A percentile compares a stretch with the other conserved stretches of the same genome.
phyloP scores from a whole-genome alignment of 2,329 filamentous ascomycete species.

The Xylariaceae sp. region DNA sequence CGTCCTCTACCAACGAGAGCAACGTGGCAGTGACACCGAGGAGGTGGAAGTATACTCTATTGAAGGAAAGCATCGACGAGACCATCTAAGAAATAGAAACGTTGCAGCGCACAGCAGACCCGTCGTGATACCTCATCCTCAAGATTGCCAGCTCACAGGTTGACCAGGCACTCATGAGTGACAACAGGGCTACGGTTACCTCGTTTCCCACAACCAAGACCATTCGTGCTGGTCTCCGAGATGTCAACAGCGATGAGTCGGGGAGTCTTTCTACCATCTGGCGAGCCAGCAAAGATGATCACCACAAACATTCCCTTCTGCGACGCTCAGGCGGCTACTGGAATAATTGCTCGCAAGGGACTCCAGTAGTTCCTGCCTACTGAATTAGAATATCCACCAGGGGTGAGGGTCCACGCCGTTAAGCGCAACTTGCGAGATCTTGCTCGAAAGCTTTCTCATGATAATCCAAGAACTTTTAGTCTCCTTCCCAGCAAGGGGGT shows the following conservation, averaged over 20 bases:
- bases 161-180: background rate
- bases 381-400: background rate
- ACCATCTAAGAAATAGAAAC: conserved; percentile 1
- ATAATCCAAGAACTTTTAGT: background rate
- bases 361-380: background rate
- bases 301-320: conserved; percentile 5
- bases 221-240: background rate
- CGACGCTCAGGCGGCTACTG: background rate
- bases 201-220: background rate
- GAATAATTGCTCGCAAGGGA: background rate
- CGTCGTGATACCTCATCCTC: conserved; percentile 4
- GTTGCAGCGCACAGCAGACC: conserved; percentile 1
- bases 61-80: conserved; percentile 3
- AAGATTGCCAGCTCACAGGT: conserved; percentile 1
- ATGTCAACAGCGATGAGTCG: background rate
- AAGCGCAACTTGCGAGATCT: background rate
- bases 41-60: conserved; percentile 1
- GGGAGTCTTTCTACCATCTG: background rate
- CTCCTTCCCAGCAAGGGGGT: conserved; percentile 3
- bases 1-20: background rate
- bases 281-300: background rate
- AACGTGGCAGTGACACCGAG: background rate
- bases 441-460: background rate
- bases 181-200: background rate
- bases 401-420: background rate